phyloP scores from a whole-genome alignment of 805 yeast genomes.

The Yarrowia keelungensis region DNA sequence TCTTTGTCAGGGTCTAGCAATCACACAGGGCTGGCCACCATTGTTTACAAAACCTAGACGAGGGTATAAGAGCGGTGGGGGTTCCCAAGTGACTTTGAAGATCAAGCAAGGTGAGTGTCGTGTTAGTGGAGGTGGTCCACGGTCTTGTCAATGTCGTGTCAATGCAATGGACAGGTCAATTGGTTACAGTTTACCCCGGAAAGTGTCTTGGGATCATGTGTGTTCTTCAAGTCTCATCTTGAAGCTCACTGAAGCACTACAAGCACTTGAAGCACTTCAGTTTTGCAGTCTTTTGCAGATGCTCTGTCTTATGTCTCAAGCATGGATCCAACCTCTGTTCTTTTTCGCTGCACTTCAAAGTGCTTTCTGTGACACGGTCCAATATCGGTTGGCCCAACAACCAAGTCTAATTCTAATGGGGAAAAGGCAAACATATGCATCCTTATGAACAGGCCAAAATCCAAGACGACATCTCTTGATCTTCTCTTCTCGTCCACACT shows the following conservation, averaged over 20 bases:
- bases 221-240: too few relatives aligned
- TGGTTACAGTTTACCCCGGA: too few relatives aligned
- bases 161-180: too few relatives aligned
- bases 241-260: too few relatives aligned
- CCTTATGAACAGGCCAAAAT: too few relatives aligned
- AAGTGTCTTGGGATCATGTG: too few relatives aligned
- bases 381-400: constrained; percentile 35
- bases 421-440: constrained; percentile 14
- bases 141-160: not conserved
- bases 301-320: too few relatives aligned
- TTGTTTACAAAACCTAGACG: constrained; percentile 28
- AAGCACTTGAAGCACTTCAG: too few relatives aligned
- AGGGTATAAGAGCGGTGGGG: constrained; percentile 26
- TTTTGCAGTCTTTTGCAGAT: too few relatives aligned
- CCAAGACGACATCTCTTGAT: not conserved
- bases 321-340: not conserved
- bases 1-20: constrained; percentile 38
- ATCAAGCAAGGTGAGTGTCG: constrained; percentile 25
- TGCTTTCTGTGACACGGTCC: not conserved
- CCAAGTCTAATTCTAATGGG: constrained; percentile 31
- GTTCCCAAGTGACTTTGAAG: not conserved
- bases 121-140: not conserved
- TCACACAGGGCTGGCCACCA: constrained; percentile 36
- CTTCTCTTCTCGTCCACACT: constrained; percentile 10
- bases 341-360: too few relatives aligned